Conservation (phyloP, 179 eudicot species). For the Nepenthes alata region DNA sequence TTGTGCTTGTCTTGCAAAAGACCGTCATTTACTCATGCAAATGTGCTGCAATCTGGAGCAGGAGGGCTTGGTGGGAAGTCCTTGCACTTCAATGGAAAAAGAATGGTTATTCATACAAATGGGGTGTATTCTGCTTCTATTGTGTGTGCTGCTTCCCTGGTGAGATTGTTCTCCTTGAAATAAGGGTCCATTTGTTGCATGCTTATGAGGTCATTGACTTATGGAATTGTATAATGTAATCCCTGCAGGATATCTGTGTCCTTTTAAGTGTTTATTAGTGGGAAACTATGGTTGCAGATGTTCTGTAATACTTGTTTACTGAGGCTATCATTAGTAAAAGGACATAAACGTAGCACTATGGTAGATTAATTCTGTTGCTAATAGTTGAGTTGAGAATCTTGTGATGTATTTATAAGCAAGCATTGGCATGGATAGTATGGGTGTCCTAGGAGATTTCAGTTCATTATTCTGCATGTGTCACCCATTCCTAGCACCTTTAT, state of each 20-base stretch:
- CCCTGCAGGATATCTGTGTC: not conserved
- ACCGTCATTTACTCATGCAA: not conserved
- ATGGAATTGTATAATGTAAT: not conserved
- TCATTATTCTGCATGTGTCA: too few species aligned
- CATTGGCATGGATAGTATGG: too few species aligned
- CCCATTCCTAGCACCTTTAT: too few species aligned
- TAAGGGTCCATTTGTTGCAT: not conserved
- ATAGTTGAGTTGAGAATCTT: too few species aligned
- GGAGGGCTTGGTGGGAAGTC: too few species aligned
- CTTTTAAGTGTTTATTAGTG: not conserved
- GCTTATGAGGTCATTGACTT: not conserved
- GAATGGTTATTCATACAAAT: conserved; percentile 3
- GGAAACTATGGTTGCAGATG: too few species aligned
- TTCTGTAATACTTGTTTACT: too few species aligned
- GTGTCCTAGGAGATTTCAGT: too few species aligned
- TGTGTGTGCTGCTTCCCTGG: conserved; percentile 24
- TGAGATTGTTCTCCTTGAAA: conserved; percentile 5
- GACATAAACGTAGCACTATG: too few species aligned
- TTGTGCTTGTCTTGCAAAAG: not conserved
- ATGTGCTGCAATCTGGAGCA: not conserved
- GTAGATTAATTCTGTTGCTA: too few species aligned
- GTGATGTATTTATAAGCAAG: too few species aligned
- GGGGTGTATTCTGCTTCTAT: conserved; percentile 11
- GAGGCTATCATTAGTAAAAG: too few species aligned
- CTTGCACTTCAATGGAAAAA: conserved; percentile 5